A percentile compares a stretch with the other conserved stretches of the same genome.
Evolutionary conservation across 495 filamentous ascomycete species (phyloP).

Genomic region (Aspergillus ellipticus): DNA sequence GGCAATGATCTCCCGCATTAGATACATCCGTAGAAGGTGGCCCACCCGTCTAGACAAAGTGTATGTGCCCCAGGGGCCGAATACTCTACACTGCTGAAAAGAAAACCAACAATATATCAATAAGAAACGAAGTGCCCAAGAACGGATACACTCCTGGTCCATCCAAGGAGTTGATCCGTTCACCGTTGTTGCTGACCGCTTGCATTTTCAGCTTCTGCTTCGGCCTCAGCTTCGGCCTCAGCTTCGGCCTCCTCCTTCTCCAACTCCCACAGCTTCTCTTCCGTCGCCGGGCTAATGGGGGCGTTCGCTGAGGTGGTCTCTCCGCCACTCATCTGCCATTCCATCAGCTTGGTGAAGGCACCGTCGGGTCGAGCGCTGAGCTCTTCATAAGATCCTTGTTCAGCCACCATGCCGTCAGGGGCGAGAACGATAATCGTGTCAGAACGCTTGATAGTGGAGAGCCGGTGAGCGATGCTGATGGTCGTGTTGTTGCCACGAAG

Average conservation of each 20-base stretch:
- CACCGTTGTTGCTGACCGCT: constrained; percentile 10
- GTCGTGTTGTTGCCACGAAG: constrained; percentile 87
- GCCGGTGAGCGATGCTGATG: constrained; percentile 91
- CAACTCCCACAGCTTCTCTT: constrained; percentile 35
- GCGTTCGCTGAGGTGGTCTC: constrained; percentile 42
- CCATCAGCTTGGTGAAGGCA: constrained; percentile 92
- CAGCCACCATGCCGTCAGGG: constrained; percentile 80
- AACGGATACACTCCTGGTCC: not conserved
- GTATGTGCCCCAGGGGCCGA: not conserved
- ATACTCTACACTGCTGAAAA: constrained; percentile 2
- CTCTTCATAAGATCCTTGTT: constrained; percentile 78
- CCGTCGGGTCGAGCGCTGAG: constrained; percentile 68
- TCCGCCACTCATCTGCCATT: constrained; percentile 94
- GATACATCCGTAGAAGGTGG: constrained; percentile 6
- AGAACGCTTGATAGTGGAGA: constrained; percentile 92
- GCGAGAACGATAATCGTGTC: constrained; percentile 89
- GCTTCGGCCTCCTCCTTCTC: constrained; percentile 26
- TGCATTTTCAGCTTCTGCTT: too few relatives aligned
- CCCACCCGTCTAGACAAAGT: not conserved
- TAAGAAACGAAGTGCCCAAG: not conserved
- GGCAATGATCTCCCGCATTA: not conserved
- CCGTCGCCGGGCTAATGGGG: constrained; percentile 18
- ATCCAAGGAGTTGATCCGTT: constrained; percentile 1
- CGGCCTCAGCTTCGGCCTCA: constrained; percentile 10
- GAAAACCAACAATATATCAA: constrained; percentile 2